Evolutionary conservation across 1,139 yeast species (phyloP).

Genomic region (Taphrina confusa): DNA sequence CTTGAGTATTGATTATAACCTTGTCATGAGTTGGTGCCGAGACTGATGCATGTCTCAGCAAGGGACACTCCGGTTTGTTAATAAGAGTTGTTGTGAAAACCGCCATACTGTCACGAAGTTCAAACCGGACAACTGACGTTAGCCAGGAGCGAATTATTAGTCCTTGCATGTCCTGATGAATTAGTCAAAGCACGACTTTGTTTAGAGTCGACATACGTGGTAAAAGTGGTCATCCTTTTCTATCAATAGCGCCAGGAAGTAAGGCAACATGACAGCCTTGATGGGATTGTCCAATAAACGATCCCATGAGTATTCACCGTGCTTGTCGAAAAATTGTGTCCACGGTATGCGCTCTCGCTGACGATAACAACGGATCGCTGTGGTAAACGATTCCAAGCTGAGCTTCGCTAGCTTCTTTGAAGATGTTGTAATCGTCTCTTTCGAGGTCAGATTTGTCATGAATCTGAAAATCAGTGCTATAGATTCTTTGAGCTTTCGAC

Average conservation of each 20-base stretch:
- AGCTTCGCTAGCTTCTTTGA: conserved; percentile 10
- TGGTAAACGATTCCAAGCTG: conserved; percentile 10
- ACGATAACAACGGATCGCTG: background rate
- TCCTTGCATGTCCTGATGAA: background rate
- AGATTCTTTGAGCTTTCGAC: background rate
- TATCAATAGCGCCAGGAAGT: conserved; percentile 9
- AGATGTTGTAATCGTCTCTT: background rate
- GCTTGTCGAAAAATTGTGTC: conserved; percentile 5
- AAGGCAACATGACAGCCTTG: conserved; percentile 17
- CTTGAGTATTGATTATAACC: background rate
- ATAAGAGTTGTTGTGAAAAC: conserved; percentile 16
- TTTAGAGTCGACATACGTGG: background rate
- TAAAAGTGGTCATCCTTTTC: conserved; percentile 5
- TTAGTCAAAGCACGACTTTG: no score
- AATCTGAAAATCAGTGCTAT: conserved; percentile 1
- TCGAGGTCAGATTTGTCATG: conserved; percentile 6
- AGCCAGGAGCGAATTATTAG: conserved; percentile 10
- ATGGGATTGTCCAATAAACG: conserved; percentile 4
- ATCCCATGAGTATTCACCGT: conserved; percentile 15
- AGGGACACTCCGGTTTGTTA: background rate
- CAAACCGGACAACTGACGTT: background rate
- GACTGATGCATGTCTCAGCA: background rate
- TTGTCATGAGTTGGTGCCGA: background rate
- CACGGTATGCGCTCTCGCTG: background rate
- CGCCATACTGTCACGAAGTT: conserved; percentile 25